Evolutionary conservation across 2,329 filamentous ascomycete genomes (phyloP).

Genomic region (Stemphylium lycopersici): DNA sequence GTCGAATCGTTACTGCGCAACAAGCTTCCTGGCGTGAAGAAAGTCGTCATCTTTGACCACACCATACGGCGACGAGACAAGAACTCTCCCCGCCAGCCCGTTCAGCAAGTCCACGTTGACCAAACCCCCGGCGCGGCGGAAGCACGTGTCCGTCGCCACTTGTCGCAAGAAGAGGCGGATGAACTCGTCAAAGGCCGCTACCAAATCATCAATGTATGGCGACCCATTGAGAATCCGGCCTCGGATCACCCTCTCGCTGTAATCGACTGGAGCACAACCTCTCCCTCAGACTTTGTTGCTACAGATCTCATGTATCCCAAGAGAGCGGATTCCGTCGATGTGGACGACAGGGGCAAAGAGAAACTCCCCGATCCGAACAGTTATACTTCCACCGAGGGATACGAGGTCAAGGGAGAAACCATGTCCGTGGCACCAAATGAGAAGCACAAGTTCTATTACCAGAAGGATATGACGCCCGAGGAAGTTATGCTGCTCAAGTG

Average conservation of each 20-base stretch:
- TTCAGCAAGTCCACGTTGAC: slow-evolving; percentile 74
- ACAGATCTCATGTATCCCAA: slow-evolving; percentile 68
- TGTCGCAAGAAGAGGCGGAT: slow-evolving; percentile 62
- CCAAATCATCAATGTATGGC: slow-evolving; percentile 75
- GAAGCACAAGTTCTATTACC: slow-evolving; percentile 67
- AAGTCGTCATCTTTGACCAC: slow-evolving; percentile 74
- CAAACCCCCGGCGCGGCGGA: slow-evolving; percentile 70
- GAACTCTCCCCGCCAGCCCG: slow-evolving; percentile 65
- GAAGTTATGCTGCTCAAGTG: slow-evolving; percentile 62
- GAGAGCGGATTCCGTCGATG: slow-evolving; percentile 43
- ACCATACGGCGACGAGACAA: slow-evolving; percentile 66
- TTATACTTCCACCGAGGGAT: slow-evolving; percentile 61
- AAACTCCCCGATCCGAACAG: slow-evolving; percentile 57
- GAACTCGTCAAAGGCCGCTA: slow-evolving; percentile 63
- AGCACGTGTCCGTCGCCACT: slow-evolving; percentile 66
- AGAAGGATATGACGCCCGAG: slow-evolving; percentile 69
- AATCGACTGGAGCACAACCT: slow-evolving; percentile 67
- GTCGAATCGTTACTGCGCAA: slow-evolving; percentile 63
- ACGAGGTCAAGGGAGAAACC: slow-evolving; percentile 69
- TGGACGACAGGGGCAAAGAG: slow-evolving; percentile 66
- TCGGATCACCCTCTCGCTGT: slow-evolving; percentile 72
- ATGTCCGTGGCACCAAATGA: slow-evolving; percentile 64
- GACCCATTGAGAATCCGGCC: slow-evolving; percentile 68
- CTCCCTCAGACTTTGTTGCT: slow-evolving; percentile 63
- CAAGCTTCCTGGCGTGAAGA: slow-evolving; percentile 62